Base-by-base conservation (phyloP, 169 alveolate species). In the Babesia gibsoni region DNA sequence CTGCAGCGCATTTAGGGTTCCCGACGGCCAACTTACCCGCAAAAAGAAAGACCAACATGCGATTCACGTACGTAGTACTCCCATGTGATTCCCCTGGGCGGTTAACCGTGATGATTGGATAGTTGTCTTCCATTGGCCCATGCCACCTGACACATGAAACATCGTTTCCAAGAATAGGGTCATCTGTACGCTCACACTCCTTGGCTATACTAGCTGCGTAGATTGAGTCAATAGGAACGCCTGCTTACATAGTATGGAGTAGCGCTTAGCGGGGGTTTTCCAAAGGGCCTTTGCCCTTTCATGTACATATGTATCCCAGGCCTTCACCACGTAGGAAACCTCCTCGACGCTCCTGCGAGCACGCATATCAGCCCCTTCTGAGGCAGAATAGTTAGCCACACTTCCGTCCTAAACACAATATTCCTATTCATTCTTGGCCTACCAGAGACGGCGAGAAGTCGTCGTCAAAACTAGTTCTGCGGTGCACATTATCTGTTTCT, bases 291-390 rank as follows among this genome's bases (percentile, higher is more conserved):
- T 88, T 54, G 96, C 97, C 56, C 97, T 72, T 30, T 95, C 95
- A 57, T 93, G 97, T n/a, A 92, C 95, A 64, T 92, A 93, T 52
- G 92, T 89, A 30, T 92, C 96, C 96, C 96, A 93, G 4, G 96
- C 90, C 68, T 93, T 83, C 46, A 92, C 89, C 30, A 91, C 69
- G 56, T 88, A 89, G 12, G 88, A 83, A 9, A 92, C 83, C 70
- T 93, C 97, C 54, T 93, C 96, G 3, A 95, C 89, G 48, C 92
- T 84, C 25, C 97, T 85, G 39, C 84, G 90, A 65, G 83, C 92
- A 42, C 70, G 66, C 58, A 52, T 69, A 27, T 77, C 92, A 10
- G 78, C 90, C 3, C 58, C 27, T 36, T 78, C 61, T 39, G 72
- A 30, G 49, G 74, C 52, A 63, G 84, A 53, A 32, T 37, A 52